Conservation (phyloP, 176 grass and related monocot genomes). For the Stipa capillata region DNA sequence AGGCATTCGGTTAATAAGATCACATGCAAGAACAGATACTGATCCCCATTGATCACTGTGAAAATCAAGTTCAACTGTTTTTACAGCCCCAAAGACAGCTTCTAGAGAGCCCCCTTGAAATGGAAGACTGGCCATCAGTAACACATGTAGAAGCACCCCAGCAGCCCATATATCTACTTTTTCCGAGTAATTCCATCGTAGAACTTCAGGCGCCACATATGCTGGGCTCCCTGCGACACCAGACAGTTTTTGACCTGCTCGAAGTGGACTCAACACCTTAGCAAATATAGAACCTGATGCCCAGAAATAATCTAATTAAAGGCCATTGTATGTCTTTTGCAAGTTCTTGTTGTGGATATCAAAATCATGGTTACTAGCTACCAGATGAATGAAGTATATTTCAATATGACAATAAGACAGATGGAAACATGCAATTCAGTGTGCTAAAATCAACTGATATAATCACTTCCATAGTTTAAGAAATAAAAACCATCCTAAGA, state of each 20-base stretch:
- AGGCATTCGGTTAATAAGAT: slow-evolving; percentile 53
- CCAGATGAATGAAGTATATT: neutral
- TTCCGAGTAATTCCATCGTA: slow-evolving; percentile 50
- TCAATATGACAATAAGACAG: neutral
- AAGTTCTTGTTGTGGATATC: neutral
- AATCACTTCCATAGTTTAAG: neutral
- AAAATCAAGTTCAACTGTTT: too few species aligned
- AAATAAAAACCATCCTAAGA: neutral
- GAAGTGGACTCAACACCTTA: too few species aligned
- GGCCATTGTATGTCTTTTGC: neutral
- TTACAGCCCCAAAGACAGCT: slow-evolving; percentile 54
- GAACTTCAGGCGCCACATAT: slow-evolving; percentile 68
- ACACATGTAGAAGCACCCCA: slow-evolving; percentile 57
- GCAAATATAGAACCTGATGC: neutral
- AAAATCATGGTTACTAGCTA: neutral
- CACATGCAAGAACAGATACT: slow-evolving; percentile 37
- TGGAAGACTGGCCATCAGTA: slow-evolving; percentile 52
- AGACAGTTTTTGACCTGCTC: too few species aligned
- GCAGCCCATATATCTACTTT: slow-evolving; percentile 61
- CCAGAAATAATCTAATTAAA: too few species aligned
- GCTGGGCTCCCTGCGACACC: too few species aligned
- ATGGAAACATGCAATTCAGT: neutral
- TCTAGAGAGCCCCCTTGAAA: slow-evolving; percentile 42
- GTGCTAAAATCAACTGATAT: too few species aligned
- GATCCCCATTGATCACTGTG: slow-evolving; percentile 23